phyloP scores from a whole-genome alignment of 2,329 filamentous ascomycete genomes.

The Aureobasidium mangrovei region DNA sequence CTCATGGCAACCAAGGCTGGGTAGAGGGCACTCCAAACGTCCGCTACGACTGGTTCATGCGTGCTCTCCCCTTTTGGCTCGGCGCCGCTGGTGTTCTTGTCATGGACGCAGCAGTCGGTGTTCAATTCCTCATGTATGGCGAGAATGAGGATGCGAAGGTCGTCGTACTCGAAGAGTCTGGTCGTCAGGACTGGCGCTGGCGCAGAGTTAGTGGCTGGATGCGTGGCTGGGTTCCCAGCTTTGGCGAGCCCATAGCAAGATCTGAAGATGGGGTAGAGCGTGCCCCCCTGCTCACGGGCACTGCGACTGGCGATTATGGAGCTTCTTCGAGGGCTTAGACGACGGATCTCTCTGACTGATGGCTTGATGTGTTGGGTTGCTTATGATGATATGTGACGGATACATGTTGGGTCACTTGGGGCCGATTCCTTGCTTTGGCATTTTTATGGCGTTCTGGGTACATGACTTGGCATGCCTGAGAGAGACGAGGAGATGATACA shows the following conservation, averaged over 20 bases:
- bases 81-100: conserved; percentile 56
- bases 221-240: conserved; percentile 54
- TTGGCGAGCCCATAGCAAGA: conserved; percentile 28
- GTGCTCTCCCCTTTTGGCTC: conserved; percentile 55
- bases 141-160: conserved; percentile 43
- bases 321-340: not conserved
- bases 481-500: not conserved
- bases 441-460: conserved; percentile 1
- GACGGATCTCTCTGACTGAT: not conserved
- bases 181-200: conserved; percentile 41
- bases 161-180: conserved; percentile 37
- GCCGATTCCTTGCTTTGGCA: not conserved
- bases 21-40: conserved; percentile 47
- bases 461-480: not conserved
- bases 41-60: conserved; percentile 47
- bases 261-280: not conserved
- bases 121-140: conserved; percentile 55
- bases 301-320: not conserved
- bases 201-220: conserved; percentile 54
- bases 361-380: not conserved
- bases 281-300: not conserved
- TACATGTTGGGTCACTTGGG: not conserved
- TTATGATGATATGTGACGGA: not conserved
- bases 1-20: conserved; percentile 50
- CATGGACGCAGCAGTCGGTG: conserved; percentile 53